These are phyloP conservation scores for Nannochloris sp. DNA, from an alignment of 139 green algal genomes.

Conservation along the genomic window DNA sequence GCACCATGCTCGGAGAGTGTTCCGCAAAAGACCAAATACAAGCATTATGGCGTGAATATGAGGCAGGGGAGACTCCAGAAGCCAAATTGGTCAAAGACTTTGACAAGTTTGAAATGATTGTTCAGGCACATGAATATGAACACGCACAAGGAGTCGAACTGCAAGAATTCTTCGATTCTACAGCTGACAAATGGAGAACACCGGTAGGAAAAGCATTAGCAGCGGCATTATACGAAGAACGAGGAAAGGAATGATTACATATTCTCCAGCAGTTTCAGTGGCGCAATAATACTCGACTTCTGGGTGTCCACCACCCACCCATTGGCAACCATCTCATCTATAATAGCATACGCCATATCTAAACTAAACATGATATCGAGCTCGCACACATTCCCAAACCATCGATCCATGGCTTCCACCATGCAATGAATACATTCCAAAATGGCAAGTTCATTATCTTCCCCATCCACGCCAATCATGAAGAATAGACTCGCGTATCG, in stretches of 20 bases:
- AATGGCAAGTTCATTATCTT: constrained; percentile 96
- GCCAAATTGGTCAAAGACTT: constrained; percentile 91
- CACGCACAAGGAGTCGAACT: constrained; percentile 44
- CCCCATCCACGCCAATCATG: constrained; percentile 87
- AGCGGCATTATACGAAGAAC: constrained; percentile 26
- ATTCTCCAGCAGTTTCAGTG: constrained; percentile 77
- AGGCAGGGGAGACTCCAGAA: constrained; percentile 60
- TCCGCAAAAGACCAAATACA: constrained; percentile 52
- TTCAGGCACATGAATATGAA: constrained; percentile 86
- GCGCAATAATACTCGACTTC: constrained; percentile 74
- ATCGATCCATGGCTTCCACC: constrained; percentile 73
- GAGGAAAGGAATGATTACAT: neutral
- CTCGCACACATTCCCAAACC: constrained; percentile 84
- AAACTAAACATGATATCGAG: constrained; percentile 98
- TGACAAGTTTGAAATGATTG: constrained; percentile 83
- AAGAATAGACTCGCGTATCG: constrained; percentile 97
- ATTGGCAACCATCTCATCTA: constrained; percentile 89
- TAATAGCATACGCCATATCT: constrained; percentile 88
- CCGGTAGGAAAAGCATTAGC: constrained; percentile 46
- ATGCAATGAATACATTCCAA: constrained; percentile 95
- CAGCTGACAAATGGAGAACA: constrained; percentile 63
- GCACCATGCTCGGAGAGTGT: constrained; percentile 51
- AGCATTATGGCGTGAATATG: constrained; percentile 85
- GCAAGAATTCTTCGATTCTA: constrained; percentile 84
- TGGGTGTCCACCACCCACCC: constrained; percentile 94